Evolutionary conservation across 2,329 filamentous ascomycete genomes (phyloP), one percentile per base, ranked within the genome.

Genomic region (Colletotrichum caudatum): DNA sequence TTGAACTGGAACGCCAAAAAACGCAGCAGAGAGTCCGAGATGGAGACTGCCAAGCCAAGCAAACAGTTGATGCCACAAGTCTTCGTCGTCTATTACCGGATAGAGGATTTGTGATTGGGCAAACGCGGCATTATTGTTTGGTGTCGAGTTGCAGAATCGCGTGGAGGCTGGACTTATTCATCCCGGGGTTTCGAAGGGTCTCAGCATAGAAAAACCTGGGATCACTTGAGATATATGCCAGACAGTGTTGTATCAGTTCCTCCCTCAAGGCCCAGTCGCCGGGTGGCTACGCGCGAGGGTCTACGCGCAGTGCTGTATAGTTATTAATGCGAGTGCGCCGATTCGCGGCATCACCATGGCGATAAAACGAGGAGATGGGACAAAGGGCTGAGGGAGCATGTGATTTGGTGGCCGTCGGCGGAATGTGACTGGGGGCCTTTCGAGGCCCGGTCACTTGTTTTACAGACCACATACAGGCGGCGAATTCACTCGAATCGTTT

Each of bases 151-250:
- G 65, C 69, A 64, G 46, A 54, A 6, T 23, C 20, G 23, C 26
- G 46, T 54, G 46, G 59, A 50, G 37, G 29, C 29, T 29, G 29
- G 29, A 39, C 20, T 44, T 33, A 39, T 26, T 54, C 46, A 20
- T 35, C 20, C 48, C 60, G 59, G 51, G 29, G 16, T 26, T n/a
- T n/a, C 14, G 26, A 41, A 39, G 50, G 26, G 54, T 41, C 11
- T 29, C 35, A 39, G 51, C 23, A 51, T n/a, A 63, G 58, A 29
- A 29, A 68, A 59, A 54, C 37, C 39, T 41, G 48, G 53, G 54
- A 69, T 54, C 64, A 66, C 56, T 69, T 60, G 53, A 72, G 65
- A 61, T 56, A 46, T 33, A 59, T 69, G 39, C 60, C 65, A 56
- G 54, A 61, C 48, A 60, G 11, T 29, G 11, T 33, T n/a, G 58